phyloP scores from a whole-genome alignment of 352 stramenopile genomes.

The Globisporangium abappressorium region DNA sequence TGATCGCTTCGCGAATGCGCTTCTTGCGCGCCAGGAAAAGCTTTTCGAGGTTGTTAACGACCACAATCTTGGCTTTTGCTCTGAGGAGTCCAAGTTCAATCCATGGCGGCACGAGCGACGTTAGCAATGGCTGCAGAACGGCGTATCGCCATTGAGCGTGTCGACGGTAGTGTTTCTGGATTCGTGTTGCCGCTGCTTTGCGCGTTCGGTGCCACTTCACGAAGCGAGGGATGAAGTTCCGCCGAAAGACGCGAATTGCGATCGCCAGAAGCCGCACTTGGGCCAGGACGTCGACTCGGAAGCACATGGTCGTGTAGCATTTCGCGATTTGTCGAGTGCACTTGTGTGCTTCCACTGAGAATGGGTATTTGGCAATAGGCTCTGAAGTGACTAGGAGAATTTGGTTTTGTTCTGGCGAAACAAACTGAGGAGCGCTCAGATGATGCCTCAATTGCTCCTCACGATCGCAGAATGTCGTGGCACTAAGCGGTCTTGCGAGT shows the following conservation, averaged over 20 bases:
- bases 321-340: slow-evolving; percentile 23
- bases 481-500: slow-evolving; percentile 47
- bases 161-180: slow-evolving; percentile 29
- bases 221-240: slow-evolving; percentile 25
- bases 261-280: slow-evolving; percentile 25
- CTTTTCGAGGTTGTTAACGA: slow-evolving; percentile 17
- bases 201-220: slow-evolving; percentile 25
- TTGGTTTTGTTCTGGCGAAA: neutral
- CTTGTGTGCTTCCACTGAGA: slow-evolving; percentile 34
- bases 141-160: slow-evolving; percentile 21
- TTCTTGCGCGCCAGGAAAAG: slow-evolving; percentile 19
- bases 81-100: slow-evolving; percentile 12
- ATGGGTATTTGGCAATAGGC: slow-evolving; percentile 18
- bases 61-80: slow-evolving; percentile 11
- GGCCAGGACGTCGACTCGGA: slow-evolving; percentile 24
- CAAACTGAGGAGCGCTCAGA: slow-evolving; percentile 27
- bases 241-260: slow-evolving; percentile 30
- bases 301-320: slow-evolving; percentile 24
- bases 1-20: slow-evolving; percentile 8
- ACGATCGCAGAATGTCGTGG: slow-evolving; percentile 40
- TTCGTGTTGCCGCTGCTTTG: slow-evolving; percentile 24
- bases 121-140: slow-evolving; percentile 20
- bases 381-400: neutral
- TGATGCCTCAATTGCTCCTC: slow-evolving; percentile 38
- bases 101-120: slow-evolving; percentile 13